A percentile compares a stretch with the other conserved stretches of the same genome.
phyloP scores from a whole-genome alignment of 768 basidiomycete genomes.

The Lactarius psammicola region DNA sequence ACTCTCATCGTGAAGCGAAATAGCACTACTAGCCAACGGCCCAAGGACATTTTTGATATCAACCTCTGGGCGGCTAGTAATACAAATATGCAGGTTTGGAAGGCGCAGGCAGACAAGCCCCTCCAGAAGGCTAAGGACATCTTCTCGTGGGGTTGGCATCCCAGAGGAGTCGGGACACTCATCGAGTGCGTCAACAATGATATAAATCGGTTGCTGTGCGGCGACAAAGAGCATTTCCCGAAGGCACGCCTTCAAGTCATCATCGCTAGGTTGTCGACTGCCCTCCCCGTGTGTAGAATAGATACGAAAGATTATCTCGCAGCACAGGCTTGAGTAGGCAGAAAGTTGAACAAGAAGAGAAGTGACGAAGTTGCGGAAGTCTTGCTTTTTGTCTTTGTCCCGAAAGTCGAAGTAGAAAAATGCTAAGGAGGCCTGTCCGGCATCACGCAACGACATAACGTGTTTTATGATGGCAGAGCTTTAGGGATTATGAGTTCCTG shows the following conservation, averaged over 20 bases:
- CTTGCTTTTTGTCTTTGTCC: not conserved
- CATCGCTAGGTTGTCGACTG: not conserved
- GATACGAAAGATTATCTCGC: not conserved
- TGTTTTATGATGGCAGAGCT: not conserved
- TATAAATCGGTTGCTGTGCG: no score
- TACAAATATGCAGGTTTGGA: not conserved
- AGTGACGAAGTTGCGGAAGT: not conserved
- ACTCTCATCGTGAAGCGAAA: not conserved
- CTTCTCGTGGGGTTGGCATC: not conserved
- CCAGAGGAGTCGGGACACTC: no score
- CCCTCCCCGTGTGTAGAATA: not conserved
- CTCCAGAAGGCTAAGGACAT: not conserved
- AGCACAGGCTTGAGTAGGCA: not conserved
- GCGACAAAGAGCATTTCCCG: no score
- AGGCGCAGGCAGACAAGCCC: not conserved
- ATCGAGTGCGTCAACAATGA: no score
- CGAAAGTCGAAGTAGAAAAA: not conserved
- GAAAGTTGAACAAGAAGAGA: not conserved
- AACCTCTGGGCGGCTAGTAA: not conserved
- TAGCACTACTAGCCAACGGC: not conserved
- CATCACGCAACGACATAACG: not conserved
- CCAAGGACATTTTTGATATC: not conserved
- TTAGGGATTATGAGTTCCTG: not conserved
- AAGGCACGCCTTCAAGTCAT: not conserved
- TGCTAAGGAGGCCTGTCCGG: not conserved